Conservation (phyloP, 306 rosid species). For the Corylus heterophylla region DNA sequence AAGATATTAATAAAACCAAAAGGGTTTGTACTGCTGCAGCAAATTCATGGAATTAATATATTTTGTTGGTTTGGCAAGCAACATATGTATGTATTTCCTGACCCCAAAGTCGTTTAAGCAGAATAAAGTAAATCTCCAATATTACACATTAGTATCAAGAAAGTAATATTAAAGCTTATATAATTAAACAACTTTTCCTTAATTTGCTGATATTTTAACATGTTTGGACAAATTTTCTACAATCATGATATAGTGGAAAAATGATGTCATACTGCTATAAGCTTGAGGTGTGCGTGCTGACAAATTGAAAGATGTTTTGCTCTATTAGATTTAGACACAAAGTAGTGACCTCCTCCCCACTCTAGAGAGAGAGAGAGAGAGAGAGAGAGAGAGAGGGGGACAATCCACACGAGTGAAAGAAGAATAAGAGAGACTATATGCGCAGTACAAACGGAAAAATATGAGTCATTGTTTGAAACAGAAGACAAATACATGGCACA, state of each 20-base stretch:
- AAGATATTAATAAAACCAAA: too few relatives aligned
- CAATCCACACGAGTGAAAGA: slow-evolving; percentile 40
- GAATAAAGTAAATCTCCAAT: too few relatives aligned
- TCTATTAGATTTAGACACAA: slow-evolving; percentile 36
- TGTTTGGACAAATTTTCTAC: slow-evolving; percentile 2
- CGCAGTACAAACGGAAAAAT: slow-evolving; percentile 24
- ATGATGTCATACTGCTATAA: slow-evolving; percentile 66
- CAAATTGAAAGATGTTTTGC: slow-evolving; percentile 36
- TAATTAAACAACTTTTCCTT: not conserved
- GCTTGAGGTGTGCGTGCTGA: slow-evolving; percentile 61
- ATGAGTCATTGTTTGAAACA: slow-evolving; percentile 26
- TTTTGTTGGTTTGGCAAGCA: too few relatives aligned
- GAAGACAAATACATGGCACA: slow-evolving; percentile 31
- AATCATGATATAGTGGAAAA: not conserved
- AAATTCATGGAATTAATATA: too few relatives aligned
- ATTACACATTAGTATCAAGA: too few relatives aligned
- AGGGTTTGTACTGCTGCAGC: too few relatives aligned
- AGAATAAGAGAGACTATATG: slow-evolving; percentile 15
- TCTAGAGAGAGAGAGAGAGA: slow-evolving; percentile 25
- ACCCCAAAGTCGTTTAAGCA: too few relatives aligned
- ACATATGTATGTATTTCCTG: too few relatives aligned
- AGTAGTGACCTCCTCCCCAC: slow-evolving; percentile 60
- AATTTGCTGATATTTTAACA: slow-evolving; percentile 11
- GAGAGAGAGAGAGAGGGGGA: slow-evolving; percentile 25
- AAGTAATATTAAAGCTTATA: too few relatives aligned